Conservation (phyloP, 2,329 filamentous ascomycete species). For the Cladophialophora carrionii region DNA sequence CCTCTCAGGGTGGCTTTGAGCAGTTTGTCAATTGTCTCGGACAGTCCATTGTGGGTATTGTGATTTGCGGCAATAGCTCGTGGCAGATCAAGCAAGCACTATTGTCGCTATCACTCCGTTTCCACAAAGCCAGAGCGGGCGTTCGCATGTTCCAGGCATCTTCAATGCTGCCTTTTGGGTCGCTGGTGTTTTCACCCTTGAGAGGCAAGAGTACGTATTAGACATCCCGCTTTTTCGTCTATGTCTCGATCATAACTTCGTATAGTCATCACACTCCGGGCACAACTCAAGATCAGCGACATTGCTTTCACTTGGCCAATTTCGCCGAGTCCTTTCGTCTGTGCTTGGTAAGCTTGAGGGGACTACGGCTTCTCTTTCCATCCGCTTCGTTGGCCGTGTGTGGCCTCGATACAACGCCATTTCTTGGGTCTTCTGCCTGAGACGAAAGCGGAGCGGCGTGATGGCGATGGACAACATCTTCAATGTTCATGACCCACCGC, state of each 20-base stretch:
- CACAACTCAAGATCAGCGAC: slow-evolving; percentile 4
- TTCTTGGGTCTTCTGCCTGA: slow-evolving; percentile 1
- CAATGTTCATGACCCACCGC: slow-evolving; percentile 54
- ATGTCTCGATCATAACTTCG: slow-evolving; percentile 31
- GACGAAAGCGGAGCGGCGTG: background rate
- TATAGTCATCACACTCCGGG: slow-evolving; percentile 24
- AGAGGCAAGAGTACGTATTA: slow-evolving; percentile 16
- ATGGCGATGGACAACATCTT: slow-evolving; percentile 41
- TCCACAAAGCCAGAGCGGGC: background rate
- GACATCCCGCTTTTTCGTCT: slow-evolving; percentile 5
- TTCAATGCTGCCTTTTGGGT: background rate
- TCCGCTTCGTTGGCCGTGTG: slow-evolving; percentile 16
- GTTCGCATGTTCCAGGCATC: background rate
- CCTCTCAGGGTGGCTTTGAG: background rate
- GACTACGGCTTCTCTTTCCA: slow-evolving; percentile 28
- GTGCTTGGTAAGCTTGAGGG: slow-evolving; percentile 33
- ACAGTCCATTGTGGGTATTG: background rate
- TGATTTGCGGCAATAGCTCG: background rate
- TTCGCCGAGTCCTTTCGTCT: slow-evolving; percentile 36
- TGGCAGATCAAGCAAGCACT: background rate
- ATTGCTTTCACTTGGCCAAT: slow-evolving; percentile 26
- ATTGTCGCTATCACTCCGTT: background rate
- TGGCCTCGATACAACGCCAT: slow-evolving; percentile 6
- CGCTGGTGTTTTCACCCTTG: background rate
- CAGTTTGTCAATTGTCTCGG: background rate